phyloP scores from a whole-genome alignment of 2,329 filamentous ascomycete species.

The Trichoderma pleuroti region DNA sequence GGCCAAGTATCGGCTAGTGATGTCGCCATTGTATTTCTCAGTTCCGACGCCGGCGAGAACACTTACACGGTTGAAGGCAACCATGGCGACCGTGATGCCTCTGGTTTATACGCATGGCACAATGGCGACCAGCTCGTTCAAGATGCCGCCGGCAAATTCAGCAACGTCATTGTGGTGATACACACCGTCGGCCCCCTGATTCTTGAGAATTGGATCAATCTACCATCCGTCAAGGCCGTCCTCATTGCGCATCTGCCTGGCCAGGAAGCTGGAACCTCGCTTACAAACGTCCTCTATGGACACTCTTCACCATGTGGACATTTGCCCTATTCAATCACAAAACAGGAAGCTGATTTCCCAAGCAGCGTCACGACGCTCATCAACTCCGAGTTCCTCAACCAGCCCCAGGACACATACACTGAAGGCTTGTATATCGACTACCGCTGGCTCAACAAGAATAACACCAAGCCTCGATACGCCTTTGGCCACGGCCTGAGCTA shows the following conservation, averaged over 20 bases:
- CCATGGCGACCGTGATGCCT: constrained; percentile 73
- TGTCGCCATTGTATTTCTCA: constrained; percentile 82
- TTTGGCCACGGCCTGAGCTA: constrained; percentile 87
- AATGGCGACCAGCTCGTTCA: constrained; percentile 75
- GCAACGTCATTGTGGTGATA: constrained; percentile 71
- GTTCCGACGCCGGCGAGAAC: constrained; percentile 81
- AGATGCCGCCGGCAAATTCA: constrained; percentile 57
- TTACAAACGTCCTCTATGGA: constrained; percentile 77
- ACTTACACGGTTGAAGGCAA: constrained; percentile 55
- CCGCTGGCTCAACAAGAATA: constrained; percentile 76
- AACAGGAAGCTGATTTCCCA: constrained; percentile 67
- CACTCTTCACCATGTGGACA: constrained; percentile 72
- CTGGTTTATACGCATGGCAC: constrained; percentile 59
- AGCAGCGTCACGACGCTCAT: constrained; percentile 42
- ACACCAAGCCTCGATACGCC: constrained; percentile 72
- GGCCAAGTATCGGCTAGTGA: constrained; percentile 43
- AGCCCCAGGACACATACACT: constrained; percentile 78
- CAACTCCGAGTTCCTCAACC: constrained; percentile 52
- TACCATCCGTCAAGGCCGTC: constrained; percentile 73
- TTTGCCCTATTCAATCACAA: constrained; percentile 83
- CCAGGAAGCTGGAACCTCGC: constrained; percentile 78
- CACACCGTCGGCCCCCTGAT: constrained; percentile 83
- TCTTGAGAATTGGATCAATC: constrained; percentile 74
- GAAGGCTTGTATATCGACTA: constrained; percentile 90
- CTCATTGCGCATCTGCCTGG: constrained; percentile 82